Evolutionary conservation across 306 rosid species (phyloP).

Genomic region (Crataegus laevigata): DNA sequence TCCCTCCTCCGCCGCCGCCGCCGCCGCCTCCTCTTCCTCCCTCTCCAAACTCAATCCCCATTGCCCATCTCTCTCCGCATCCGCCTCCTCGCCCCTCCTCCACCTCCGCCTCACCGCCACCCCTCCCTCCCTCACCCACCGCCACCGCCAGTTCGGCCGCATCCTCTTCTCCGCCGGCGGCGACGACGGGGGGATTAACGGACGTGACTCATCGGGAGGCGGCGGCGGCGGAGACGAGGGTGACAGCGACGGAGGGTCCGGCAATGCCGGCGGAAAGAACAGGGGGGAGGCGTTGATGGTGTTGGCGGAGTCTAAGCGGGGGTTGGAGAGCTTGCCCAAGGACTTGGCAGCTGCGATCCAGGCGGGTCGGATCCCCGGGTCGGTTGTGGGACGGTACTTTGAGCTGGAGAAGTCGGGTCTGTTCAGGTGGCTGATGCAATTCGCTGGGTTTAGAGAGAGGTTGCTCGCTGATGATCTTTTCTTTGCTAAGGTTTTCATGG

Average conservation of each 20-base stretch:
- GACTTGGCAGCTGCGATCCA: slow-evolving; percentile 74
- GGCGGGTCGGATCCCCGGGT: slow-evolving; percentile 68
- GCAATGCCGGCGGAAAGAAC: slow-evolving; percentile 26
- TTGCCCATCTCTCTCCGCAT: slow-evolving; percentile 16
- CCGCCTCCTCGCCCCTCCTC: slow-evolving; percentile 13
- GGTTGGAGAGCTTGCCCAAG: slow-evolving; percentile 59
- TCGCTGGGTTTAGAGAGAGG: slow-evolving; percentile 74
- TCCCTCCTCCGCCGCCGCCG: slow-evolving; percentile 16
- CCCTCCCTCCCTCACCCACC: slow-evolving; percentile 12
- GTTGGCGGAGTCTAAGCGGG: slow-evolving; percentile 58
- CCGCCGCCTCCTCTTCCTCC: slow-evolving; percentile 19
- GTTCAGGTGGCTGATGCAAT: slow-evolving; percentile 79
- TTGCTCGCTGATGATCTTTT: slow-evolving; percentile 90
- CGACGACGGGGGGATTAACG: slow-evolving; percentile 17
- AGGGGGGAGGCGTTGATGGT: slow-evolving; percentile 50
- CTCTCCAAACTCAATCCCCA: slow-evolving; percentile 22
- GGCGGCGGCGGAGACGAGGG: slow-evolving; percentile 11
- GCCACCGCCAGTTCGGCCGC: slow-evolving; percentile 14
- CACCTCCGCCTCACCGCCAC: slow-evolving; percentile 16
- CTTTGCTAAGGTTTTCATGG: slow-evolving; percentile 69
- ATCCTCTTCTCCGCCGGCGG: slow-evolving; percentile 14
- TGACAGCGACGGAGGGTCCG: slow-evolving; percentile 23
- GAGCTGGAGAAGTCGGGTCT: slow-evolving; percentile 60
- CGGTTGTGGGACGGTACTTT: slow-evolving; percentile 56
- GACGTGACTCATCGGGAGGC: slow-evolving; percentile 14